Percentiles rank a stretch among this genome's conserved stretches.
Evolutionary conservation across 2,329 filamentous ascomycete species (phyloP).

Genomic region (Lachnellula occidentalis): DNA sequence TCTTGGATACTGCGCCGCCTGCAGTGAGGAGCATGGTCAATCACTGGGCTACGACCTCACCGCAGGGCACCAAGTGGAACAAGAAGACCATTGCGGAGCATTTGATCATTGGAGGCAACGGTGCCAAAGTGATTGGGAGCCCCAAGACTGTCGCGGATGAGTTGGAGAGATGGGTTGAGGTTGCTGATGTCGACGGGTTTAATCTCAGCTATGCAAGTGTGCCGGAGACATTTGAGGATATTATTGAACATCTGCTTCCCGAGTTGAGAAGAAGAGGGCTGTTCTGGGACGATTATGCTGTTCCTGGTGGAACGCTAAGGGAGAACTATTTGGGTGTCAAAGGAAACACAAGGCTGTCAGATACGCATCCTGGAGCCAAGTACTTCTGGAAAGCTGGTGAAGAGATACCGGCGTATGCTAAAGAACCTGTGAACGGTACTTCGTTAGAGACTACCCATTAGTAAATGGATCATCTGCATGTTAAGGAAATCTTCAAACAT

Average conservation of each 20-base stretch:
- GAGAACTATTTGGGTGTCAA: conserved; percentile 52
- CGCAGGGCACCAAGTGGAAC: conserved; percentile 33
- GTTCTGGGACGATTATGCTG: conserved; percentile 46
- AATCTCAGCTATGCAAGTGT: conserved; percentile 36
- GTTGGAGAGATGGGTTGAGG: conserved; percentile 23
- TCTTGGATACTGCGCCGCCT: conserved; percentile 38
- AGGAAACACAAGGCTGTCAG: conserved; percentile 44
- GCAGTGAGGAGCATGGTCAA: conserved; percentile 45
- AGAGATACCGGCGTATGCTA: conserved; percentile 15
- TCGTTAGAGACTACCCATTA: neutral
- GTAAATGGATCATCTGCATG: neutral
- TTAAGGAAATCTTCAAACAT: no score
- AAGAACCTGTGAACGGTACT: conserved; percentile 1
- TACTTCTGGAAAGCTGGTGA: conserved; percentile 37
- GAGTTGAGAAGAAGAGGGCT: conserved; percentile 55
- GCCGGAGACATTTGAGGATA: conserved; percentile 62
- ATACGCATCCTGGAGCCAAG: conserved; percentile 43
- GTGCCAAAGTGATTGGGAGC: conserved; percentile 22
- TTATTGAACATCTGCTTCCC: conserved; percentile 59
- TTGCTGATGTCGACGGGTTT: conserved; percentile 25
- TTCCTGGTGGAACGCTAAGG: conserved; percentile 52
- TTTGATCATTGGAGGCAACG: conserved; percentile 23
- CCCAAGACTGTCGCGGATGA: conserved; percentile 22
- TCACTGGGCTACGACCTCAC: conserved; percentile 37
- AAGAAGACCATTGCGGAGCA: conserved; percentile 30